Evolutionary conservation across 805 yeast species (phyloP).

Genomic region (Komagataella pastoris): DNA sequence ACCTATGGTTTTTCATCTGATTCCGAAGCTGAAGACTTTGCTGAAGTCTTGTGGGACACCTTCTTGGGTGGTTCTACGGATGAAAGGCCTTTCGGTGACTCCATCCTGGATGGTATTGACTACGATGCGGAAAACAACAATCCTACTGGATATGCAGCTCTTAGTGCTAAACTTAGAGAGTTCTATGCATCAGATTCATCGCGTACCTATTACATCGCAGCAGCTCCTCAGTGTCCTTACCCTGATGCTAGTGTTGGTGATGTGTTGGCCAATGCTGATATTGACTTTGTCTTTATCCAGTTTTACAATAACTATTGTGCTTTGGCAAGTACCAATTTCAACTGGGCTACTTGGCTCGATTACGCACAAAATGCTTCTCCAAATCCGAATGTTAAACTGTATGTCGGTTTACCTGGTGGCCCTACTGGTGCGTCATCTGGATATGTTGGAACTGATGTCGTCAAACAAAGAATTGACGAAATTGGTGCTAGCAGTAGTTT

Average conservation of each 20-base stretch:
- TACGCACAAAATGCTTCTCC: constrained; percentile 48
- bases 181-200: constrained; percentile 24
- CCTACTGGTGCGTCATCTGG: constrained; percentile 43
- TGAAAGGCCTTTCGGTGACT: constrained; percentile 50
- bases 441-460: constrained; percentile 31
- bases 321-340: constrained; percentile 34
- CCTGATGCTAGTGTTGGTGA: constrained; percentile 53
- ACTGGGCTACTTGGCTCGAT: constrained; percentile 57
- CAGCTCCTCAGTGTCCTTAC: constrained; percentile 87
- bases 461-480: constrained; percentile 14
- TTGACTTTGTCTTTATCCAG: constrained; percentile 79
- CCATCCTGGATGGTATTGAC: constrained; percentile 77
- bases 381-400: constrained; percentile 57
- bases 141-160: constrained; percentile 52
- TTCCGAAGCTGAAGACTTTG: constrained; percentile 44
- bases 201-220: constrained; percentile 61
- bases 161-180: constrained; percentile 34
- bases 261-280: constrained; percentile 32
- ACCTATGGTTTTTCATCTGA: constrained; percentile 38
- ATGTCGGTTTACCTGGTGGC: constrained; percentile 58
- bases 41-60: constrained; percentile 45
- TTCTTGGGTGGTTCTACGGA: constrained; percentile 43
- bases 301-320: constrained; percentile 81
- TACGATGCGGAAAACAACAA: constrained; percentile 54
- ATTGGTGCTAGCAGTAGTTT: constrained; percentile 27